Base-by-base conservation (phyloP, 495 filamentous ascomycete species). In the Amphirosellinia nigrospora region DNA sequence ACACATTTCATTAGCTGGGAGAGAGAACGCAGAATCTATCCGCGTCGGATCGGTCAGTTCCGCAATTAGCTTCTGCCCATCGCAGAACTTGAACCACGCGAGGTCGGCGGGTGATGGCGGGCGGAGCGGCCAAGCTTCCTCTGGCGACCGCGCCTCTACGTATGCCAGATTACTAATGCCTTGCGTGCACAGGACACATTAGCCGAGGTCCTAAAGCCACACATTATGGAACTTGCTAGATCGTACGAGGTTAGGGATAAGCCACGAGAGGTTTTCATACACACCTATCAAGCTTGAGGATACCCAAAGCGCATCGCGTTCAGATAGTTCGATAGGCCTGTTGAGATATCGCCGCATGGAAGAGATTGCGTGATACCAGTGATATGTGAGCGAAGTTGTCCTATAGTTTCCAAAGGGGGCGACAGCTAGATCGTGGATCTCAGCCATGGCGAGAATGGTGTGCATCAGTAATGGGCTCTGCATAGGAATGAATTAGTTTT, bases 221-320 rank as follows among this genome's bases (percentile, higher is more conserved):
- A n/a, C n/a, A n/a, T n/a, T n/a, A n/a, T n/a, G n/a, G n/a, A n/a
- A n/a, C n/a, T n/a, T n/a, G n/a, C n/a, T n/a, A n/a, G n/a, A n/a
- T n/a, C n/a, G n/a, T n/a, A n/a, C n/a, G n/a, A n/a, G n/a, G n/a
- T n/a, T n/a, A n/a, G n/a, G n/a, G n/a, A n/a, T n/a, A n/a, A n/a
- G n/a, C n/a, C n/a, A n/a, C n/a, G n/a, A n/a, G n/a, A n/a, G n/a
- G n/a, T n/a, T n/a, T n/a, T n/a, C n/a, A n/a, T n/a, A n/a, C n/a
- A n/a, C n/a, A n/a, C n/a, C n/a, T n/a, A 83, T 71, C 3, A 84
- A 62, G n/a, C 73, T 77, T 3, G 80, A 77, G 4, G 77, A 75
- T 23, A 74, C 75, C 79, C 77, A 84, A 32, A 85, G 60, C 15
- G 80, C 73, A 66, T 85, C 82, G 13, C 78, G 75, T 8, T 79